Conservation (phyloP, 768 basidiomycete species). For the Phanerochaete sordida region DNA sequence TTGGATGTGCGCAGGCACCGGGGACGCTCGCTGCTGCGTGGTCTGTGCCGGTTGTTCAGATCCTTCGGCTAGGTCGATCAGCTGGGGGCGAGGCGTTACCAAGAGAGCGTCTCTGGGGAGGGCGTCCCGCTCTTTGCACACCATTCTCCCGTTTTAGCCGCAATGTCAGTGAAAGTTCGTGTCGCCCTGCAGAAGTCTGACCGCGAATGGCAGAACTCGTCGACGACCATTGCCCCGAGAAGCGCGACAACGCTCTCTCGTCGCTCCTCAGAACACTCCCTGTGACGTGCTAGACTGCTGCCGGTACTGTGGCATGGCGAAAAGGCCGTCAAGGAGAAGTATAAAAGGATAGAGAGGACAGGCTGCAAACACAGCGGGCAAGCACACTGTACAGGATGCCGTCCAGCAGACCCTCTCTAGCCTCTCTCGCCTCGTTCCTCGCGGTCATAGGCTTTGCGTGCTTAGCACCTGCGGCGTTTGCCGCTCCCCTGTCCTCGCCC, state of each 20-base stretch:
- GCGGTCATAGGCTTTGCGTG: not conserved
- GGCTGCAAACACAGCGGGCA: not conserved
- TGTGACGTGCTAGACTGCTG: not conserved
- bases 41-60: not conserved
- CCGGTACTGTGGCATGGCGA: not conserved
- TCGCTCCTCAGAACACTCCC: not conserved
- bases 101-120: not conserved
- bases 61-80: conserved; percentile 1
- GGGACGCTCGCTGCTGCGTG: not conserved
- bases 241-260: not conserved
- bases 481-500: not conserved
- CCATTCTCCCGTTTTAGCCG: not conserved
- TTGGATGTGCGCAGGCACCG: not conserved
- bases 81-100: not conserved
- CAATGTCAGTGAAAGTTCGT: not conserved
- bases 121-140: not conserved
- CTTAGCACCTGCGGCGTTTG: not conserved
- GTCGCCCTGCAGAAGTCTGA: not conserved
- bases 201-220: not conserved
- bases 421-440: not conserved
- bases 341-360: not conserved
- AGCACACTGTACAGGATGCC: not conserved
- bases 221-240: not conserved
- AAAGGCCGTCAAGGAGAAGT: not conserved
- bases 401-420: not conserved